phyloP scores from a whole-genome alignment of 2,329 filamentous ascomycete species.

The Botrytis deweyae region DNA sequence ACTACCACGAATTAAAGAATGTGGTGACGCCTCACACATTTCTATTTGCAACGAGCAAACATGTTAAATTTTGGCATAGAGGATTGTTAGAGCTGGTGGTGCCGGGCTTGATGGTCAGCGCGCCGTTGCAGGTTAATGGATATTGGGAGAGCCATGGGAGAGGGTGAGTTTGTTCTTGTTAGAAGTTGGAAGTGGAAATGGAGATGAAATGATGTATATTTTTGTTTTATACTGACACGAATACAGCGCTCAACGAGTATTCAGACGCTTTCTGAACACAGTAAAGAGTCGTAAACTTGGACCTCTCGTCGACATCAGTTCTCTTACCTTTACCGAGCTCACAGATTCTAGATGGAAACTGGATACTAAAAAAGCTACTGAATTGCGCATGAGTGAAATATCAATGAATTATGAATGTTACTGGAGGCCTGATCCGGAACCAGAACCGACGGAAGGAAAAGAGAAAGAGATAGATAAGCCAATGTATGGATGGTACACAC shows the following conservation, averaged over 20 bases:
- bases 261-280: not conserved
- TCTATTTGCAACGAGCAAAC: not conserved
- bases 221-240: not conserved
- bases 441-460: not conserved
- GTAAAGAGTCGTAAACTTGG: not conserved
- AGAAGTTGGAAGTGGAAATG: too few species aligned
- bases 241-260: not conserved
- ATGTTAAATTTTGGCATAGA: not conserved
- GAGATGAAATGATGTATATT: not conserved
- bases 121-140: slow-evolving; percentile 4
- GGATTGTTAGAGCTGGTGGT: not conserved
- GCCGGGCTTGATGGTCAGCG: not conserved
- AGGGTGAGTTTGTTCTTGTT: not conserved
- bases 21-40: not conserved
- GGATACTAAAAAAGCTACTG: not conserved
- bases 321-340: not conserved
- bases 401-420: not conserved
- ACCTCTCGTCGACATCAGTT: not conserved
- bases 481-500: slow-evolving; percentile 10
- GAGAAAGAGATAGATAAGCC: not conserved
- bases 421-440: not conserved
- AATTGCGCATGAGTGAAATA: slow-evolving; percentile 5
- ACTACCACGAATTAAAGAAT: not conserved
- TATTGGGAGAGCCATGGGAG: slow-evolving; percentile 1
- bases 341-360: not conserved